Percentiles rank a stretch among this genome's conserved stretches.
phyloP scores from a whole-genome alignment of 75 land plant genomes.

The Ceratopteris richardii region DNA sequence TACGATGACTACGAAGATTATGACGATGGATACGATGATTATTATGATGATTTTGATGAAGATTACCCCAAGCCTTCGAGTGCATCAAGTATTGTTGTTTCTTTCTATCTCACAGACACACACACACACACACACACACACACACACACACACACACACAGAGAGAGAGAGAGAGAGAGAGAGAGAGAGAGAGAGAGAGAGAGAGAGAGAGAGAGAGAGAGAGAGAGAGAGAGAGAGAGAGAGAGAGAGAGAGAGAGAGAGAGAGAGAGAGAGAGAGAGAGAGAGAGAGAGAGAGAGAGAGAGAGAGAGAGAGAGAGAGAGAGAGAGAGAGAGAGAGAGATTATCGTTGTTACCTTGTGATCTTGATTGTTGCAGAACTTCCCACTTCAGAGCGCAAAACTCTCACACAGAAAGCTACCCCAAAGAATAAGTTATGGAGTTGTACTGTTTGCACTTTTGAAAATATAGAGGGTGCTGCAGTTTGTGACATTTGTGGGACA shows the following conservation, averaged over 20 bases:
- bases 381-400: too few species aligned
- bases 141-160: too few species aligned
- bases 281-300: background rate
- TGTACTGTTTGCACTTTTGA: conserved; percentile 85
- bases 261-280: conserved; percentile 5
- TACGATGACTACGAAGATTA: too few species aligned
- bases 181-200: too few species aligned
- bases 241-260: conserved; percentile 3
- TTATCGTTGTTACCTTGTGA: background rate
- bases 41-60: background rate
- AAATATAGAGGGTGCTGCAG: conserved; percentile 40
- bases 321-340: conserved; percentile 5
- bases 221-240: background rate
- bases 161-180: too few species aligned
- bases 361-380: background rate
- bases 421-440: conserved; percentile 33
- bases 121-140: too few species aligned
- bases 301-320: conserved; percentile 3
- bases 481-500: conserved; percentile 85
- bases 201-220: background rate
- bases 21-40: too few species aligned
- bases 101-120: too few species aligned
- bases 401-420: background rate
- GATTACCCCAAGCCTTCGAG: background rate
- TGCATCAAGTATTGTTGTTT: too few species aligned